Percentiles rank a stretch among this genome's conserved stretches.
Conservation (phyloP, 495 filamentous ascomycete genomes). For the Bryoglossum gracile region DNA sequence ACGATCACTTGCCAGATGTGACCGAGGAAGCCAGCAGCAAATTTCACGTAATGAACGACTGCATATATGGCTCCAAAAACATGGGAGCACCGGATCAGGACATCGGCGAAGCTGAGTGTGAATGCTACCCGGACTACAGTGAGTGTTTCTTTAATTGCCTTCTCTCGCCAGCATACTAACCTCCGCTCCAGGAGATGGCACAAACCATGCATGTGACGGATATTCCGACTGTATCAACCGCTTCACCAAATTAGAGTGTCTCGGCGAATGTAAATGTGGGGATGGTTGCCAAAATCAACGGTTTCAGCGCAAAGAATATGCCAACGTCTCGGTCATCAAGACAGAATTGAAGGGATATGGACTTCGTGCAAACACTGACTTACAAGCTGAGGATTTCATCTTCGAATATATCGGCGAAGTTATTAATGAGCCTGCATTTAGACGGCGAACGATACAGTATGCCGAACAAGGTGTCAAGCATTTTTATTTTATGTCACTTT, state of each 20-base stretch:
- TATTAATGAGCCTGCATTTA: constrained; percentile 85
- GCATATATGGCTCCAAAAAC: constrained; percentile 80
- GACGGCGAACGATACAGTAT: constrained; percentile 82
- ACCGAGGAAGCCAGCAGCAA: constrained; percentile 64
- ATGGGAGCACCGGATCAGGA: constrained; percentile 85
- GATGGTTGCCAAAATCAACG: constrained; percentile 86
- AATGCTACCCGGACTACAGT: constrained; percentile 96
- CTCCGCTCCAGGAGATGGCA: constrained; percentile 48
- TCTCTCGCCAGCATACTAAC: constrained; percentile 27
- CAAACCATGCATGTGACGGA: constrained; percentile 86
- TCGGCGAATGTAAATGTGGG: constrained; percentile 80
- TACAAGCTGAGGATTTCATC: constrained; percentile 81
- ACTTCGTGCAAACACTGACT: constrained; percentile 68
- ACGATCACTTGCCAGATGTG: constrained; percentile 61
- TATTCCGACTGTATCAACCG: constrained; percentile 99
- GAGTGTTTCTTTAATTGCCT: constrained; percentile 38
- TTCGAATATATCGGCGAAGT: constrained; percentile 99
- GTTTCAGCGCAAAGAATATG: constrained; percentile 86
- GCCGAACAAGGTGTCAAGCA: constrained; percentile 95
- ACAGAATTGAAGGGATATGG: constrained; percentile 97
- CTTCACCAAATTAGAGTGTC: constrained; percentile 94
- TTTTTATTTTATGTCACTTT: constrained; percentile 99
- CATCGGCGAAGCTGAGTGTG: constrained; percentile 90
- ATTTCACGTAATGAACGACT: constrained; percentile 77
- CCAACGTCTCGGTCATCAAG: constrained; percentile 87